Percentiles rank a stretch among this genome's conserved stretches.
These are phyloP conservation scores for Thalassiosira allenii DNA, from an alignment of 352 stramenopile genomes.

Conservation along the genomic window DNA sequence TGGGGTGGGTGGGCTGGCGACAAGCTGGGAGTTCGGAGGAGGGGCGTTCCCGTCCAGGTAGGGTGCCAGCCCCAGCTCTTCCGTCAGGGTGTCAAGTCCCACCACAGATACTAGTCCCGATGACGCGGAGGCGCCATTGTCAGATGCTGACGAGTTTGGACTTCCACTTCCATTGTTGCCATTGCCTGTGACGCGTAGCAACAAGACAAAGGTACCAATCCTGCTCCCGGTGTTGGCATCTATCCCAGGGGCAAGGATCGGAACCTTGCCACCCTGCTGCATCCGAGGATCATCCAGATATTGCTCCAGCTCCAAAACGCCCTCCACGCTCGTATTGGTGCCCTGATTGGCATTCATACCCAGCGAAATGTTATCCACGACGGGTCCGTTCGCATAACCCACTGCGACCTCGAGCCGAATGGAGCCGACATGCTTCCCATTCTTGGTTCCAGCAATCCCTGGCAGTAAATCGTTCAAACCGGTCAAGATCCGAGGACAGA, in stretches of 20 bases:
- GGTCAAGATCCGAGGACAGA: constrained; percentile 41
- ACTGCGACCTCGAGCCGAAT: constrained; percentile 25
- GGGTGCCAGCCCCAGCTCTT: constrained; percentile 56
- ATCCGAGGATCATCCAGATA: constrained; percentile 32
- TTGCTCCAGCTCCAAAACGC: constrained; percentile 52
- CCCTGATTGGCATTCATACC: neutral
- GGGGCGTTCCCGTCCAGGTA: constrained; percentile 54
- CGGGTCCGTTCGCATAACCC: neutral
- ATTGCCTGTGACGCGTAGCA: constrained; percentile 38
- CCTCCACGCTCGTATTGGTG: constrained; percentile 34
- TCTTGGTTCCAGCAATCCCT: constrained; percentile 31
- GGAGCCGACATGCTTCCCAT: constrained; percentile 46
- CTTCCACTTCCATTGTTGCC: constrained; percentile 7
- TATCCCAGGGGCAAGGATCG: constrained; percentile 40
- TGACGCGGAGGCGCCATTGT: neutral
- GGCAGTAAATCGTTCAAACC: constrained; percentile 36
- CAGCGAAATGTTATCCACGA: constrained; percentile 5
- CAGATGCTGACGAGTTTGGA: neutral
- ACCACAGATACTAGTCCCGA: constrained; percentile 67
- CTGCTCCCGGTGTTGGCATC: constrained; percentile 44
- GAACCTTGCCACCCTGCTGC: constrained; percentile 31
- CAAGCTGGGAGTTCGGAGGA: constrained; percentile 15
- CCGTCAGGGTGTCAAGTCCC: constrained; percentile 66
- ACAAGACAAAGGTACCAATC: constrained; percentile 46
- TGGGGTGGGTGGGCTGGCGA: constrained; percentile 7